Evolutionary conservation across 352 stramenopile species (phyloP).

Genomic region (Globisporangium barbulae): DNA sequence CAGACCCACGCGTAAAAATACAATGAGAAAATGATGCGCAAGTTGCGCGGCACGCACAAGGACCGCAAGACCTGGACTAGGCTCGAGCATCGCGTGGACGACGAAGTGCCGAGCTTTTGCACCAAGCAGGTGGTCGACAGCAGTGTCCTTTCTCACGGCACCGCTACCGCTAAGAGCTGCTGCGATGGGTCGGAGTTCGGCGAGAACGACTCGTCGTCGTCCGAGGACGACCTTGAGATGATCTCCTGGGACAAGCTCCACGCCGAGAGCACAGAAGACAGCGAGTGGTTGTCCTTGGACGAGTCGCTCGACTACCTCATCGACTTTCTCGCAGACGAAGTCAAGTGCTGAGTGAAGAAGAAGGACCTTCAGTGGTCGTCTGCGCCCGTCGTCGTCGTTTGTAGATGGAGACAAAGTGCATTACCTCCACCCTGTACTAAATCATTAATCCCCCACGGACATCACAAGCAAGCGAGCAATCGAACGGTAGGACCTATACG

Average conservation of each 20-base stretch:
- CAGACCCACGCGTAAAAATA: conserved; percentile 61
- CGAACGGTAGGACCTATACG: neutral
- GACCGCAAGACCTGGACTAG: conserved; percentile 29
- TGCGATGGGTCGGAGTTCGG: neutral
- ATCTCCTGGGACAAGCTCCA: conserved; percentile 7
- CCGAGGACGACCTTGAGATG: conserved; percentile 3
- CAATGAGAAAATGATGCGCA: conserved; percentile 67
- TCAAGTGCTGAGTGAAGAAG: neutral
- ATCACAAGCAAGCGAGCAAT: neutral
- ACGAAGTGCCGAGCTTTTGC: conserved; percentile 20
- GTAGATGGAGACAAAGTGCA: neutral
- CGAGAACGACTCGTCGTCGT: neutral
- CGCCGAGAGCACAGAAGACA: neutral
- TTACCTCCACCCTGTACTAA: neutral
- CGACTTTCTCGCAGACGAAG: neutral
- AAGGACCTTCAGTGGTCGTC: neutral
- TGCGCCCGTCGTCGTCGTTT: neutral
- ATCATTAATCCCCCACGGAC: neutral
- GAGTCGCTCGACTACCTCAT: conserved; percentile 34
- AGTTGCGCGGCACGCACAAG: conserved; percentile 53
- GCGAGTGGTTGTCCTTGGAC: conserved; percentile 18
- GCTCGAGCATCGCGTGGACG: conserved; percentile 59
- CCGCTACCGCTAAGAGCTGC: neutral
- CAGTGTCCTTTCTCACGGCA: neutral
- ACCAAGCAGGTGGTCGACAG: neutral